phyloP scores from a whole-genome alignment of 371 early-diverging fungal species.

The Dichotomocladium elegans region DNA sequence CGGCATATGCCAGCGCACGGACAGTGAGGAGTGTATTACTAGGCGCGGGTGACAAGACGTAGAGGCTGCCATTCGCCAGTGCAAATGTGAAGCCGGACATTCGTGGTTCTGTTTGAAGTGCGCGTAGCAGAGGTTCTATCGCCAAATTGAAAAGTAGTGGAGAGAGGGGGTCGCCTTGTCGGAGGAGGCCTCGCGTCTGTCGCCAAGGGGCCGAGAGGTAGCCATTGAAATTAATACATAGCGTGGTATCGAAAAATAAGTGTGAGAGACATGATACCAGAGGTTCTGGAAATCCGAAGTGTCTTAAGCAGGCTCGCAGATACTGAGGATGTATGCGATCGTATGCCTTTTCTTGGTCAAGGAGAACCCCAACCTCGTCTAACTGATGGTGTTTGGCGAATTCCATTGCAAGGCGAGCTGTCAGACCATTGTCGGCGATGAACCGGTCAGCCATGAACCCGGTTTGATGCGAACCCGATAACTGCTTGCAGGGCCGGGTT shows the following conservation, averaged over 20 bases:
- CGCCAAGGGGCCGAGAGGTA: slow-evolving; percentile 3
- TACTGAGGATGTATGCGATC: slow-evolving; percentile 11
- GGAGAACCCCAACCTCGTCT: slow-evolving; percentile 10
- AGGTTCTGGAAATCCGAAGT: slow-evolving; percentile 1
- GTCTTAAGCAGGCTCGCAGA: not conserved
- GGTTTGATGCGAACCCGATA: not conserved
- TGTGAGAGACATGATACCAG: not conserved
- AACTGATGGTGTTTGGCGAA: not conserved
- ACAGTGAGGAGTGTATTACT: slow-evolving; percentile 1
- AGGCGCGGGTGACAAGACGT: not conserved
- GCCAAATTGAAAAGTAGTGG: slow-evolving; percentile 26
- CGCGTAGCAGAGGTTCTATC: slow-evolving; percentile 22
- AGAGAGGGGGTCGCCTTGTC: slow-evolving; percentile 23
- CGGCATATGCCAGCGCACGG: slow-evolving; percentile 14
- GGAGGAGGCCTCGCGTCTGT: slow-evolving; percentile 20
- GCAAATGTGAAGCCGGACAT: slow-evolving; percentile 14
- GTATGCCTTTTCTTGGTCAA: slow-evolving; percentile 18
- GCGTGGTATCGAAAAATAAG: slow-evolving; percentile 15
- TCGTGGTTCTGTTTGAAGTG: slow-evolving; percentile 3
- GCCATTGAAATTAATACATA: slow-evolving; percentile 18
- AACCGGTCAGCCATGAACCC: slow-evolving; percentile 5
- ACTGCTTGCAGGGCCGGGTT: not conserved
- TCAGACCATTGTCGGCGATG: slow-evolving; percentile 8
- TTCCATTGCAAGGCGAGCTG: not conserved
- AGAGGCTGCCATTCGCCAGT: not conserved